phyloP scores from a whole-genome alignment of 2,329 filamentous ascomycete genomes.

The Trichothecium sympodiale region DNA sequence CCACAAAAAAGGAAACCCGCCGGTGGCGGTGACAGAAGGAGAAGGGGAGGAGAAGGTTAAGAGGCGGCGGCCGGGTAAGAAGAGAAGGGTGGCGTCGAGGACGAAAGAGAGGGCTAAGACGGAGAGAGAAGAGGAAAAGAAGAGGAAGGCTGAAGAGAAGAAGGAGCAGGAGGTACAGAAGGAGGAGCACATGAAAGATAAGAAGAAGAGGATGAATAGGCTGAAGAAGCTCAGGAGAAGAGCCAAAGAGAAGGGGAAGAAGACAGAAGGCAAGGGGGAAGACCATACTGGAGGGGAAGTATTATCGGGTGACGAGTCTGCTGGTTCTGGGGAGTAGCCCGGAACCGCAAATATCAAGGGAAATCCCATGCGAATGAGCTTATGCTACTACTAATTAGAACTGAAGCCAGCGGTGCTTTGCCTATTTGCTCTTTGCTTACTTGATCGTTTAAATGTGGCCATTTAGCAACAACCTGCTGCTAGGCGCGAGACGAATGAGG shows the following conservation, averaged over 20 bases:
- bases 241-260: constrained; percentile 46
- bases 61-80: constrained; percentile 44
- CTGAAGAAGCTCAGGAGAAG: constrained; percentile 48
- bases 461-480: too few species aligned
- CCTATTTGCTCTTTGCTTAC: too few species aligned
- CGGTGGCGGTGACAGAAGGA: constrained; percentile 8
- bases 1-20: constrained; percentile 17
- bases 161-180: constrained; percentile 26
- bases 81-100: constrained; percentile 40
- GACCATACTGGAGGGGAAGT: constrained; percentile 9
- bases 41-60: constrained; percentile 16
- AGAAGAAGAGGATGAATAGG: constrained; percentile 51
- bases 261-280: constrained; percentile 18
- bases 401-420: too few species aligned
- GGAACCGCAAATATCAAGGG: not conserved
- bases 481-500: too few species aligned
- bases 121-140: constrained; percentile 41
- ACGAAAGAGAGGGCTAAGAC: constrained; percentile 29
- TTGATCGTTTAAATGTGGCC: too few species aligned
- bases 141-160: constrained; percentile 42
- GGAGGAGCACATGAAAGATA: constrained; percentile 45
- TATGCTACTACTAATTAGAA: too few species aligned
- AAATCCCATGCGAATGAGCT: constrained; percentile 3
- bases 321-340: constrained; percentile 4
- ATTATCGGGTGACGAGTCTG: constrained; percentile 10